Percentiles rank a stretch among this genome's conserved stretches.
Evolutionary conservation across 306 rosid species (phyloP).

Genomic region (Medicago lupulina): DNA sequence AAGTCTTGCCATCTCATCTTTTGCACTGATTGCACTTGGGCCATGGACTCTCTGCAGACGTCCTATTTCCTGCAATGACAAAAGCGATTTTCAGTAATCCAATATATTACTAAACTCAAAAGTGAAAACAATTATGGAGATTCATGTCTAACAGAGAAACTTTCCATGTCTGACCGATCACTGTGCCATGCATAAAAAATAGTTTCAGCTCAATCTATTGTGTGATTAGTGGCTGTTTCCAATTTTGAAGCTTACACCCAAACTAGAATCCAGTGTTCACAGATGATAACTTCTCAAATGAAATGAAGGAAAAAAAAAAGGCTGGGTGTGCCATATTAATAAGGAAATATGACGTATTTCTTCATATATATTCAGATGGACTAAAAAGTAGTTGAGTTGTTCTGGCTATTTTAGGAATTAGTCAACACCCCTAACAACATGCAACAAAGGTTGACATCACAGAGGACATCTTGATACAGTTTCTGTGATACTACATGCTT

Average conservation of each 20-base stretch:
- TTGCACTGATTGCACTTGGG: constrained; percentile 92
- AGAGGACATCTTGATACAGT: not conserved
- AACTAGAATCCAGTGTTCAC: constrained; percentile 27
- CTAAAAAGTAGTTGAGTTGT: constrained; percentile 6
- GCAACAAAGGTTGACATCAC: constrained; percentile 26
- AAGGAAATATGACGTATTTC: not conserved
- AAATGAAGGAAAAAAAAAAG: not conserved
- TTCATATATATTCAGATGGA: constrained; percentile 36
- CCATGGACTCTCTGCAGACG: constrained; percentile 91
- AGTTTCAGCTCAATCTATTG: constrained; percentile 22
- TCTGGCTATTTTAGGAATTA: constrained; percentile 17
- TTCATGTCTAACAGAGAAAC: constrained; percentile 24
- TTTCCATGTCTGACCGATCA: constrained; percentile 17
- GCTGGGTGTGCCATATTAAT: not conserved
- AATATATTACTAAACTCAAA: constrained; percentile 21
- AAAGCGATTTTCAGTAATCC: constrained; percentile 16
- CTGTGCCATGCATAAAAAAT: constrained; percentile 14
- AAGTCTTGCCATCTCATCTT: constrained; percentile 97
- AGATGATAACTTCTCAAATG: not conserved
- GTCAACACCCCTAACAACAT: constrained; percentile 4
- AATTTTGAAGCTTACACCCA: constrained; percentile 11
- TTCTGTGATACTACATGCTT: constrained; percentile 31
- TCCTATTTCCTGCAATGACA: constrained; percentile 79
- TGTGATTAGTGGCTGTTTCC: constrained; percentile 16
- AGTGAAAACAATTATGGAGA: constrained; percentile 27